Conservation (phyloP, 2,329 filamentous ascomycete species). For the Trichoderma hamatum region DNA sequence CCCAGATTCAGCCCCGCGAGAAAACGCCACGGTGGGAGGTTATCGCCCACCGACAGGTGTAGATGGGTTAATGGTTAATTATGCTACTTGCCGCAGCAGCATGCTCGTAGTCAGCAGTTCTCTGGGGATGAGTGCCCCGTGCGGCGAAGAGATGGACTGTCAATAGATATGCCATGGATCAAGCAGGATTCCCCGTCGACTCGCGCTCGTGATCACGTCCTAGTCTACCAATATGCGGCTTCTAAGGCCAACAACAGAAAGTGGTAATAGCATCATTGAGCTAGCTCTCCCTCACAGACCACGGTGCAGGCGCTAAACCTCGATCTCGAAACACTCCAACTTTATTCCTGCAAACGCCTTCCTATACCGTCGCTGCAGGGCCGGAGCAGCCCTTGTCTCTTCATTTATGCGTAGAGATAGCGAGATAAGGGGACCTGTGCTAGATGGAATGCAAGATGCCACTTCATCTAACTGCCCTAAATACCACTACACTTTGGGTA, state of each 20-base stretch:
- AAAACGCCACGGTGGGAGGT: not conserved
- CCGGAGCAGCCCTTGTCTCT: not conserved
- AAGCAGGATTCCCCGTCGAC: not conserved
- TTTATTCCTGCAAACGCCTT: constrained; percentile 16
- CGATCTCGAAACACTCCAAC: constrained; percentile 12
- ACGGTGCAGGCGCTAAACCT: constrained; percentile 10
- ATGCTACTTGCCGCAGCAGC: not conserved
- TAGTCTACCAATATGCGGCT: not conserved
- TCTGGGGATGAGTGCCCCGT: not conserved
- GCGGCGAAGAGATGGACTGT: not conserved
- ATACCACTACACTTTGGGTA: not conserved
- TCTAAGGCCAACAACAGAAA: constrained; percentile 24
- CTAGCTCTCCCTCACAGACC: not conserved
- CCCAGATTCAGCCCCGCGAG: not conserved
- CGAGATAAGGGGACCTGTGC: not conserved
- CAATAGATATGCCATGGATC: not conserved
- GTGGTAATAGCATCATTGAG: constrained; percentile 11
- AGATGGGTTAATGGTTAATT: too few species aligned
- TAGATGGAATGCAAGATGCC: not conserved
- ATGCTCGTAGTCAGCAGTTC: not conserved
- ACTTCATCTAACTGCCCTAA: not conserved
- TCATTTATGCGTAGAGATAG: constrained; percentile 3
- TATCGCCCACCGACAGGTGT: not conserved
- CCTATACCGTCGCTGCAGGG: not conserved
- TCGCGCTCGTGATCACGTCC: constrained; percentile 6